Evolutionary conservation across 116 monocot genomes (phyloP).

Genomic region (Dioscorea cayenensis): DNA sequence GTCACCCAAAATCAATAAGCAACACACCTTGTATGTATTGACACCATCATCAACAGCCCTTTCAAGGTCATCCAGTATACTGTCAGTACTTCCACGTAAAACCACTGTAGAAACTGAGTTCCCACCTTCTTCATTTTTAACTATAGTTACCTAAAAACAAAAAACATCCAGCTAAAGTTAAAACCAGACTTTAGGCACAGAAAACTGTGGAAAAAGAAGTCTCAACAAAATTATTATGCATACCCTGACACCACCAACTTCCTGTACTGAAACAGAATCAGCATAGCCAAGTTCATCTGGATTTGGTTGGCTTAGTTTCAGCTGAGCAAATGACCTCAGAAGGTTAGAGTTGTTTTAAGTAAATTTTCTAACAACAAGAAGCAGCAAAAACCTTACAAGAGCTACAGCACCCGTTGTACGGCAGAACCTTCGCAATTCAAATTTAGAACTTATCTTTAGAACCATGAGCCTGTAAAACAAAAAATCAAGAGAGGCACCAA

Average conservation of each 20-base stretch:
- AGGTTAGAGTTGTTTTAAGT: not conserved
- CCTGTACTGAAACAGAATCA: conserved; percentile 87
- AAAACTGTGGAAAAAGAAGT: not conserved
- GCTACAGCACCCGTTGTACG: conserved; percentile 95
- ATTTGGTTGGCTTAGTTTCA: conserved; percentile 92
- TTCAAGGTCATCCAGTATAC: conserved; percentile 98
- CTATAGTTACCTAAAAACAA: conserved; percentile 62
- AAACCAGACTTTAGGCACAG: not conserved
- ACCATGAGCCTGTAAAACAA: conserved; percentile 76
- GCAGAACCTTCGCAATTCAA: conserved; percentile 90
- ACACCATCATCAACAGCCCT: conserved; percentile 99
- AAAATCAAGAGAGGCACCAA: not conserved
- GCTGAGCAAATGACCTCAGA: conserved; percentile 33
- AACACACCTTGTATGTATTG: conserved; percentile 88
- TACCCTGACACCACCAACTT: conserved; percentile 91
- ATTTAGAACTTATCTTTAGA: conserved; percentile 93
- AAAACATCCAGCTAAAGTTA: not conserved
- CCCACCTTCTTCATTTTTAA: conserved; percentile 96
- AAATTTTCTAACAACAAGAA: not conserved
- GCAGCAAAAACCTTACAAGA: conserved; percentile 48
- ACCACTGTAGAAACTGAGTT: conserved; percentile 92
- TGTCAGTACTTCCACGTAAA: conserved; percentile 93
- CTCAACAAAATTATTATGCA: not conserved
- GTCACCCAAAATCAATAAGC: conserved; percentile 1
- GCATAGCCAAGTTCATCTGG: conserved; percentile 91